Evolutionary conservation across 495 filamentous ascomycete genomes (phyloP).

Genomic region (Xylaria cubensis): DNA sequence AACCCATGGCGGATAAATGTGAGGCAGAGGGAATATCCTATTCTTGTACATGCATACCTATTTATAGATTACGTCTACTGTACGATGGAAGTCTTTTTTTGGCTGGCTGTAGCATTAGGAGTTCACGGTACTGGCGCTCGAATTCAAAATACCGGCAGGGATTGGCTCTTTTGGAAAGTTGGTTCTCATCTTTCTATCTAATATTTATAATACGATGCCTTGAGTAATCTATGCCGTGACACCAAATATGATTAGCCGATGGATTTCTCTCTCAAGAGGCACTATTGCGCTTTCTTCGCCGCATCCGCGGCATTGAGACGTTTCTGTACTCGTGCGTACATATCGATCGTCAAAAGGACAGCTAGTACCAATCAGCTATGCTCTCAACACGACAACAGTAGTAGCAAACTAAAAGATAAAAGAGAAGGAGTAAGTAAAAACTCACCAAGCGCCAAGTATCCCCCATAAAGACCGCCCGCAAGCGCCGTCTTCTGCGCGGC

Average conservation of each 20-base stretch:
- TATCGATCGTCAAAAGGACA: slow-evolving; percentile 47
- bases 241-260: not conserved
- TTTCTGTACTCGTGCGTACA: slow-evolving; percentile 46
- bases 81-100: slow-evolving; percentile 9
- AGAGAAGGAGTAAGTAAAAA: slow-evolving; percentile 27
- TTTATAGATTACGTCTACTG: slow-evolving; percentile 24
- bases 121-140: slow-evolving; percentile 7
- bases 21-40: not conserved
- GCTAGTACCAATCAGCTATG: slow-evolving; percentile 37
- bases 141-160: slow-evolving; percentile 22
- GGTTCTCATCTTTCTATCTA: not conserved
- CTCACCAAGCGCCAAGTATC: slow-evolving; percentile 77
- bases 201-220: not conserved
- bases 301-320: slow-evolving; percentile 46
- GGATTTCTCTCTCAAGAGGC: not conserved
- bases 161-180: slow-evolving; percentile 20
- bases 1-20: not conserved
- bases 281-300: slow-evolving; percentile 45
- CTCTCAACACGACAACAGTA: not conserved
- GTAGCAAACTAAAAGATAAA: not conserved
- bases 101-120: slow-evolving; percentile 24
- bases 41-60: slow-evolving; percentile 23
- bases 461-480: slow-evolving; percentile 64
- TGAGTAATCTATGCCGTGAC: not conserved
- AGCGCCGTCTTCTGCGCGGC: slow-evolving; percentile 59